Evolutionary conservation across 2,329 filamentous ascomycete species (phyloP).

Genomic region (Cladosporium colombiae): DNA sequence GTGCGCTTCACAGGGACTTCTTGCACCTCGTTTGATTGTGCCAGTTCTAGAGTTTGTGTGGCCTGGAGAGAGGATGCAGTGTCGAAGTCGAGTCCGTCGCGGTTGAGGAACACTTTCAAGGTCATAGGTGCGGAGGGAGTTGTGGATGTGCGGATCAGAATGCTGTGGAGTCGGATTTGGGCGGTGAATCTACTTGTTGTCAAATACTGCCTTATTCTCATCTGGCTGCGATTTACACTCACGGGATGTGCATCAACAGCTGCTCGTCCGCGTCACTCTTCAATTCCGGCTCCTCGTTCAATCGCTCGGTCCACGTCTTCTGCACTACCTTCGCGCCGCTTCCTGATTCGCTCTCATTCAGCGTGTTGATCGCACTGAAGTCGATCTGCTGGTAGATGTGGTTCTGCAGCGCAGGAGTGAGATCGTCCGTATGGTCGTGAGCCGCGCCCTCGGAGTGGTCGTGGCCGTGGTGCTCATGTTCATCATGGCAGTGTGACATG

Average conservation of each 20-base stretch:
- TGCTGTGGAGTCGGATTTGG: constrained; percentile 87
- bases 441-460: constrained; percentile 58
- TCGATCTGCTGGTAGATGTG: constrained; percentile 91
- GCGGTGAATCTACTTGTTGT: constrained; percentile 68
- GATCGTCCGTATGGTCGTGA: constrained; percentile 89
- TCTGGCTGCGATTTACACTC: constrained; percentile 40
- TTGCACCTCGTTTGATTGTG: constrained; percentile 77
- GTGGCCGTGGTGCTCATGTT: constrained; percentile 44
- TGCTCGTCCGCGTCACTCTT: constrained; percentile 89
- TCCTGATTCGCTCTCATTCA: constrained; percentile 74
- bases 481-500: constrained; percentile 54
- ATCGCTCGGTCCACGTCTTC: constrained; percentile 87
- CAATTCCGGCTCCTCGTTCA: constrained; percentile 71
- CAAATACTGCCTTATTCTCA: not conserved
- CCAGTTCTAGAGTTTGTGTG: constrained; percentile 75
- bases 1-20: constrained; percentile 87
- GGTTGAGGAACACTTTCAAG: constrained; percentile 85
- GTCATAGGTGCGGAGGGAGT: constrained; percentile 73
- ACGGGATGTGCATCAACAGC: constrained; percentile 90
- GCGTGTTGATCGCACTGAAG: constrained; percentile 78
- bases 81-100: constrained; percentile 80
- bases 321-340: constrained; percentile 74
- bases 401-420: constrained; percentile 85
- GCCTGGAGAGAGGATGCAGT: constrained; percentile 64
- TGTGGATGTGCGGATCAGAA: constrained; percentile 78